Base-by-base conservation (phyloP, 345 rosid species). In the Ceriops zippeliana region DNA sequence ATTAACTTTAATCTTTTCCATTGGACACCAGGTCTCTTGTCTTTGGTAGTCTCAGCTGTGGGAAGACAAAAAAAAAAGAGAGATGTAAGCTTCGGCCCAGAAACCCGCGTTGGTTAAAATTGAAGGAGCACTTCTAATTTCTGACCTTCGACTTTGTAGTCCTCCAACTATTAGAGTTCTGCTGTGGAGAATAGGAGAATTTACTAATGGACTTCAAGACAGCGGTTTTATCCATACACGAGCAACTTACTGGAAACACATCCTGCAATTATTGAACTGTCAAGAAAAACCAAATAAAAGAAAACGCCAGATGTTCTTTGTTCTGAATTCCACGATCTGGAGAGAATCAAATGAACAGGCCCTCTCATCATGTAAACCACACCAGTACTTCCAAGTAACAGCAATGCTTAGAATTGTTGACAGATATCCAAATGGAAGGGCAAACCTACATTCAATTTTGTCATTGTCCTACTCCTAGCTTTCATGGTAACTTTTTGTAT, bases 121-220 rank as follows among this genome's bases (percentile, higher is more conserved):
- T 47, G 62, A 6, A 16, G 1, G 60, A 31, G 49, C 27, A 31
- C 22, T 61, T 30, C 20, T 30, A 58, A 53, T 64, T 58, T 61
- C 71, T 69, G 17, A 89, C 93, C 91, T 95, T 88, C 57, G 96
- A 73, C 82, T 80, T 86, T 31, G 98, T 91, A 38, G 86, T 82
- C 67, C 99, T 90, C 97, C 98, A 91, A 57, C 96, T 98, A 46
- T 86, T 88, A 27, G 79, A 67, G 32, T 60, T 75, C 64, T 74
- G 62, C 58, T 72, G 76, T 5, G 89, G 86, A 26, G 87, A 78
- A 70, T 78, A 91, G 27, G 96, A 63, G 78, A 89, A 91, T 60
- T 66, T 80, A 9, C 82, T 89, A 56, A 87, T 82, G 81, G 86
- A 70, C 71, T 77, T 81, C 5, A 85, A 72, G 61, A 63, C 66